phyloP scores from a whole-genome alignment of 164 flowering plant genomes.

The Dillenia turbinata region DNA sequence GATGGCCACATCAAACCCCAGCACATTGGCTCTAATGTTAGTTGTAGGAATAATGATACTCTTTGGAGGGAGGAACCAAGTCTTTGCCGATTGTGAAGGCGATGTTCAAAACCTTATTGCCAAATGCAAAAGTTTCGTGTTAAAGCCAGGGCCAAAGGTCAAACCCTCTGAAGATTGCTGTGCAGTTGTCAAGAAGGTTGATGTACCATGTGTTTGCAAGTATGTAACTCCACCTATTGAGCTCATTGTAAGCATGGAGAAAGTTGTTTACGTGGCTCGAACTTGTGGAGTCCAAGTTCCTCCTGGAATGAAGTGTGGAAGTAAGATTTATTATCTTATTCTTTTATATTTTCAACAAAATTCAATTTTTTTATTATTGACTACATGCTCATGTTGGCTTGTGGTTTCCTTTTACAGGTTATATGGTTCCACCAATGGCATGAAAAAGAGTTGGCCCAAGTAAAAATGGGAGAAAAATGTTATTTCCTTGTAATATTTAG shows the following conservation, averaged over 20 bases:
- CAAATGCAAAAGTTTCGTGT: not conserved
- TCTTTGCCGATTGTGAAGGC: not conserved
- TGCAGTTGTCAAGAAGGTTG: not conserved
- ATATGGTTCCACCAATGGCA: too few species aligned
- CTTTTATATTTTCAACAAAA: not conserved
- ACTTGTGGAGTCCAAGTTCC: not conserved
- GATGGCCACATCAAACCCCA: too few species aligned
- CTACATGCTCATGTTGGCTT: too few species aligned
- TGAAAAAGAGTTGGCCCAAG: too few species aligned
- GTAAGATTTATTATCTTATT: not conserved
- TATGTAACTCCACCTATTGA: not conserved
- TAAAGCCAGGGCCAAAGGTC: not conserved
- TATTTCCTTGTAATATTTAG: too few species aligned
- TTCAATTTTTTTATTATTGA: too few species aligned
- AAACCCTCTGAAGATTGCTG: not conserved
- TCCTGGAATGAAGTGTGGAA: not conserved
- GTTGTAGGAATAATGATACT: too few species aligned
- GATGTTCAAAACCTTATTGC: not conserved
- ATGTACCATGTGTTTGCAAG: not conserved
- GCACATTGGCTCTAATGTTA: too few species aligned
- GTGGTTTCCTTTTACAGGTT: conserved; percentile 4
- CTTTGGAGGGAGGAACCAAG: too few species aligned
- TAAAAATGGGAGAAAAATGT: too few species aligned
- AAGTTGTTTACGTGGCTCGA: not conserved
- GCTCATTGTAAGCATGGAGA: not conserved